phyloP scores from a whole-genome alignment of 2,329 filamentous ascomycete genomes.

The Leptographium radiaticola region DNA sequence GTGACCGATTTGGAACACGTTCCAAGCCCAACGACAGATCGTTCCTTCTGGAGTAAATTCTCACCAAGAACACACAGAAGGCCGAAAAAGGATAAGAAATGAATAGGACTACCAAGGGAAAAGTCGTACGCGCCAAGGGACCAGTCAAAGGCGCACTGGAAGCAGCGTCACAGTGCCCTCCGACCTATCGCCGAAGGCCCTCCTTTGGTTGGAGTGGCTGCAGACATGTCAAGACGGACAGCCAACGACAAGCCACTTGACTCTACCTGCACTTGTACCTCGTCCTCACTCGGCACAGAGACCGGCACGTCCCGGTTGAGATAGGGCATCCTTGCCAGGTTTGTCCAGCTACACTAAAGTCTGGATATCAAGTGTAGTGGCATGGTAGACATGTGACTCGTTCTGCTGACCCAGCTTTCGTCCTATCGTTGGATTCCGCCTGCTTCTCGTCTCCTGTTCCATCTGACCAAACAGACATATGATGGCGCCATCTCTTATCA shows the following conservation, averaged over 20 bases:
- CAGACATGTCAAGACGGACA: too few relatives aligned
- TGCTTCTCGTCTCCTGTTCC: neutral
- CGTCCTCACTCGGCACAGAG: neutral
- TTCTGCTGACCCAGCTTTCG: neutral
- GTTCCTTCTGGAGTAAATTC: neutral
- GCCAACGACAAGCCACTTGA: slow-evolving; percentile 6
- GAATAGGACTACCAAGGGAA: slow-evolving; percentile 12
- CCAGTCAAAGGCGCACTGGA: slow-evolving; percentile 10
- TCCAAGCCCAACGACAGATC: too few relatives aligned
- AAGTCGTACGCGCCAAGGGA: slow-evolving; percentile 10
- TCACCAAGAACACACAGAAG: neutral
- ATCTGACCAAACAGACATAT: slow-evolving; percentile 4
- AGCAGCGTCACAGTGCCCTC: slow-evolving; percentile 1
- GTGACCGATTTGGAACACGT: too few relatives aligned
- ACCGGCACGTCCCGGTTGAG: slow-evolving; percentile 2
- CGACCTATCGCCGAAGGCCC: slow-evolving; percentile 1
- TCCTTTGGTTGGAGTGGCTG: neutral
- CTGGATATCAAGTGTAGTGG: neutral
- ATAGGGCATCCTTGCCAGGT: slow-evolving; percentile 1
- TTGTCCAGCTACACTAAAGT: neutral
- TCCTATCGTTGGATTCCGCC: neutral
- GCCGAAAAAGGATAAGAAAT: slow-evolving; percentile 13
- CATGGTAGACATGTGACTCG: neutral
- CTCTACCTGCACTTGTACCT: slow-evolving; percentile 2
- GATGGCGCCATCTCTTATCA: neutral